phyloP scores from a whole-genome alignment of 139 green algal genomes.

The Desmodesmus armatus region DNA sequence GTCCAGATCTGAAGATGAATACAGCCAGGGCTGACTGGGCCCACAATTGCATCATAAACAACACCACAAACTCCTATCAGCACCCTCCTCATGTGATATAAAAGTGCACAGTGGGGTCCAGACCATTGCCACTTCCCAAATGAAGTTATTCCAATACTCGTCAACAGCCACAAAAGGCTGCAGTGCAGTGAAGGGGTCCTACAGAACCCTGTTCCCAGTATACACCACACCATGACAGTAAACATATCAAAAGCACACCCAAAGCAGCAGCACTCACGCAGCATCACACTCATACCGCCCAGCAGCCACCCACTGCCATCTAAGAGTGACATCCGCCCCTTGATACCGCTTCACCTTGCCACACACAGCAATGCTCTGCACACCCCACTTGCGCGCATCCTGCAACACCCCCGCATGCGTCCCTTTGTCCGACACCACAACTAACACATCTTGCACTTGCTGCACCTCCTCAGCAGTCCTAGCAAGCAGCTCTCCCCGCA shows the following conservation, averaged over 20 bases:
- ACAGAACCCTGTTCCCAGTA: background rate
- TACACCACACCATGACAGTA: background rate
- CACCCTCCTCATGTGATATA: background rate
- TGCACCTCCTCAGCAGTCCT: background rate
- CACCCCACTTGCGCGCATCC: background rate
- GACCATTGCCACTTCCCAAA: background rate
- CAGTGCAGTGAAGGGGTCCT: too few relatives aligned
- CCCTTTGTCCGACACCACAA: constrained; percentile 1
- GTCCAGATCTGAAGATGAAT: too few relatives aligned
- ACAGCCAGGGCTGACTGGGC: too few relatives aligned
- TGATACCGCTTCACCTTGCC: background rate
- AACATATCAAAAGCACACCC: background rate
- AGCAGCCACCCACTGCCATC: constrained; percentile 16
- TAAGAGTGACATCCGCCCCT: constrained; percentile 11
- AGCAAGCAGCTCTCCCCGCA: constrained; percentile 19
- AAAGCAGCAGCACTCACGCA: background rate
- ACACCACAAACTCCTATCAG: background rate
- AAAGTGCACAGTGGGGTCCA: background rate
- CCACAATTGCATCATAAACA: too few relatives aligned
- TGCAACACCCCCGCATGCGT: background rate
- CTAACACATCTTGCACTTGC: background rate
- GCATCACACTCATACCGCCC: constrained; percentile 7
- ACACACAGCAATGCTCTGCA: background rate
- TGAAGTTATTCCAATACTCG: background rate
- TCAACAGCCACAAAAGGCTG: background rate